Evolutionary conservation across 2,329 filamentous ascomycete species (phyloP).

Genomic region (Colletotrichum siamense): DNA sequence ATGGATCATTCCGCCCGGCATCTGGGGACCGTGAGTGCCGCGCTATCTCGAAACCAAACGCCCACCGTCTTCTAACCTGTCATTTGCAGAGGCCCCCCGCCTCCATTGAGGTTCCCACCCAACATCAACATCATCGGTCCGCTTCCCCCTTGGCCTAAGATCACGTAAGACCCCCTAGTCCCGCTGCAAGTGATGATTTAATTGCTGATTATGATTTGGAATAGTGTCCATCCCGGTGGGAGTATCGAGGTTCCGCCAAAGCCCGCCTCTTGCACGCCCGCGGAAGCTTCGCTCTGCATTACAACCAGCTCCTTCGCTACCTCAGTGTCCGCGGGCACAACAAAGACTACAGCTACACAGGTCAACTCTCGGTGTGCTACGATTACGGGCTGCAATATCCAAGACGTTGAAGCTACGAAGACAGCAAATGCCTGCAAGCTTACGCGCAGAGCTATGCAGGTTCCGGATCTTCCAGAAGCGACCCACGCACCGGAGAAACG

Average conservation of each 20-base stretch:
- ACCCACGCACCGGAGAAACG: not conserved
- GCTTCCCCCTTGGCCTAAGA: not conserved
- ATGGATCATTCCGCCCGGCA: not conserved
- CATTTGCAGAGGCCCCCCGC: not conserved
- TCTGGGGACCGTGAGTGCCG: not conserved
- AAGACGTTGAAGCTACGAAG: not conserved
- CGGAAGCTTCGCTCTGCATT: not conserved
- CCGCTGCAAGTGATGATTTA: rapidly evolving
- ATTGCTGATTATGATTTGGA: not conserved
- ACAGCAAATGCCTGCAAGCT: not conserved
- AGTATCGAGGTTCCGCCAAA: not conserved
- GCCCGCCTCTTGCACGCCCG: not conserved
- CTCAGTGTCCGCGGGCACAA: not conserved
- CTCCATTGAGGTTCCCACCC: not conserved
- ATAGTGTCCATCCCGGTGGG: not conserved
- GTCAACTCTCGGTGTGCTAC: not conserved
- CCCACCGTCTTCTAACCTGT: not conserved
- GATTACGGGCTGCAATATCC: not conserved
- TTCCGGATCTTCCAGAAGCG: not conserved
- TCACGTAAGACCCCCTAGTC: not conserved
- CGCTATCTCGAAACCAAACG: not conserved
- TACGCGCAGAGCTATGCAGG: not conserved
- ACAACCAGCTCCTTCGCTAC: not conserved
- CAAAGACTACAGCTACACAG: not conserved
- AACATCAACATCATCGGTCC: not conserved